Percentiles rank a stretch among this genome's conserved stretches.
Evolutionary conservation across 352 stramenopile species (phyloP).

Genomic region (Pythium utonaiense): DNA sequence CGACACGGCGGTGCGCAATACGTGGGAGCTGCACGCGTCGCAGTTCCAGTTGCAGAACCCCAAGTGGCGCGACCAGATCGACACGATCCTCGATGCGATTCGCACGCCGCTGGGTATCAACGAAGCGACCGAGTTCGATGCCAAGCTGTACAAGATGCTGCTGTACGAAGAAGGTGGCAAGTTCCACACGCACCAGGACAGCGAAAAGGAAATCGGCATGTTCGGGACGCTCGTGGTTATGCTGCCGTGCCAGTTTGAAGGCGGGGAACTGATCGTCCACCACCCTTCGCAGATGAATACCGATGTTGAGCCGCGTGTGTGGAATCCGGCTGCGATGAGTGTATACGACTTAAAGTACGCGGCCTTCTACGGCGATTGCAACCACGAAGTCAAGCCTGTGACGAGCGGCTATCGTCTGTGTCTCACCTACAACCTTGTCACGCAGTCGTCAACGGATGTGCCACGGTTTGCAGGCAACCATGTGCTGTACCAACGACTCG

Average conservation of each 20-base stretch:
- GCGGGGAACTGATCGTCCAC: constrained; percentile 21
- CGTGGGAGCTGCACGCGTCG: constrained; percentile 18
- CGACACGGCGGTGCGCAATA: constrained; percentile 22
- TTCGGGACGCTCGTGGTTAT: constrained; percentile 46
- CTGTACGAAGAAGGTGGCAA: constrained; percentile 38
- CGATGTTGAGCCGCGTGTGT: constrained; percentile 7
- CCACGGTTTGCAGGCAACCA: constrained; percentile 11
- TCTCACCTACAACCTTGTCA: constrained; percentile 24
- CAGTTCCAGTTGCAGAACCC: constrained; percentile 14
- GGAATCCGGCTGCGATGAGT: constrained; percentile 1
- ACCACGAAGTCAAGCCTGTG: constrained; percentile 21
- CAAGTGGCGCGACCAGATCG: constrained; percentile 6
- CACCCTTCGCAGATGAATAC: constrained; percentile 13
- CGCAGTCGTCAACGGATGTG: not conserved
- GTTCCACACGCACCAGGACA: constrained; percentile 44
- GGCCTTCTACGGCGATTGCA: constrained; percentile 24
- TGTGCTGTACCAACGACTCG: not conserved
- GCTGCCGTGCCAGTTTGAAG: constrained; percentile 27
- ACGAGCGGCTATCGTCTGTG: constrained; percentile 16
- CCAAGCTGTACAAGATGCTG: constrained; percentile 40
- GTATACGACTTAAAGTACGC: constrained; percentile 22
- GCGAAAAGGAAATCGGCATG: constrained; percentile 47
- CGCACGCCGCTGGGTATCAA: constrained; percentile 11
- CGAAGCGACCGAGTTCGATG: constrained; percentile 4
- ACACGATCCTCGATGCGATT: constrained; percentile 6